Evolutionary conservation across 75 land plant genomes (phyloP), one percentile per base, ranked within the genome.

Genomic region (Pinus albicaulis): DNA sequence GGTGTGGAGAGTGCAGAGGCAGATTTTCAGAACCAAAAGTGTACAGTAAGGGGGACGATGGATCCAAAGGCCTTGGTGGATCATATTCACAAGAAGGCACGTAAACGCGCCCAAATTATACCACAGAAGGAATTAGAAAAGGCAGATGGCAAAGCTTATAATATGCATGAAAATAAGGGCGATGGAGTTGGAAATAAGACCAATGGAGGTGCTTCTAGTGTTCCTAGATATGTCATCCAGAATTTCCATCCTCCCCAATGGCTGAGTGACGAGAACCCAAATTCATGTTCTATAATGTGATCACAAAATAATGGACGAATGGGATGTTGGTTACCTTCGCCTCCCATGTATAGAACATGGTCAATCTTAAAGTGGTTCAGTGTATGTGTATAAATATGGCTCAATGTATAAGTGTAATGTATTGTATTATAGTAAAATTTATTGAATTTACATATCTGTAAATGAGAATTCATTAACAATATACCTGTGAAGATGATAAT

Each of bases 231-330:
- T 55, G 57, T 55, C 13, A 72, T 72, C n/a, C 56, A 72, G 25
- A n/a, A 77, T 77, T 77, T 81, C 22, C 85, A 86, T 22, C 86
- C 94, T 24, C 94, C 94, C 1, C 94, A 89, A 85, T 80, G 89
- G 15, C 89, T 92, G 78, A 90, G 92, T 59, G 94, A 92, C 71
- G 94, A 92, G 78, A 92, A 92, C 71, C 90, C 87, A 48, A 88
- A 90, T 72, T 90, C 92, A 3, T 90, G 92, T 64, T 76, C 84
- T 10, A 66, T 90, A 53, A 88, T 90, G 92, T 90, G 78, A 48
- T 26, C 59, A 41, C 44, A 41, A 44, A 41, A 41, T 41, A 41
- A 4, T 48, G 57, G 4, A 16, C 2, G 7, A 20, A 61, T 41
- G 12, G 75, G 15, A 38, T 38, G 41, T 38, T 38, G 41, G 41